Conservation (phyloP, 2,329 filamentous ascomycete species). For the Cordyceps tenuipes region DNA sequence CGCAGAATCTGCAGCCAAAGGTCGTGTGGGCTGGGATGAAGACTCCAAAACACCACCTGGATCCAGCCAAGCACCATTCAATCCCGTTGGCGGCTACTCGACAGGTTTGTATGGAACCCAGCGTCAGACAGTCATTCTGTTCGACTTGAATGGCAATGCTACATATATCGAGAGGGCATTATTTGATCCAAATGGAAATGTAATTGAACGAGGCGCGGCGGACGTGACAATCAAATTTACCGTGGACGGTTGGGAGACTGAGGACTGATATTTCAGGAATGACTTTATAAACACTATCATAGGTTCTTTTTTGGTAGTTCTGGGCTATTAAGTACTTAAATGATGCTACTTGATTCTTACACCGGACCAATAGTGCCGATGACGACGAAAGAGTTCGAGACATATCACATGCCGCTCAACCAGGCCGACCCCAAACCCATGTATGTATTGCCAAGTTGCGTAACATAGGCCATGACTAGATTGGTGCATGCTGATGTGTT, state of each 20-base stretch:
- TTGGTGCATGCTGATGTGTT: not conserved
- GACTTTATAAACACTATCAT: not conserved
- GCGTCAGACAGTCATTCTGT: constrained; percentile 52
- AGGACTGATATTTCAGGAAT: constrained; percentile 6
- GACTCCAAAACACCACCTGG: constrained; percentile 19
- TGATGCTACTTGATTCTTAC: no score
- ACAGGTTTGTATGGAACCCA: constrained; percentile 58
- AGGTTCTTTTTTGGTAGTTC: no score
- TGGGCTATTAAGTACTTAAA: no score
- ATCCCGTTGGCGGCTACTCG: constrained; percentile 36
- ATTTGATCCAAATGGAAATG: constrained; percentile 50
- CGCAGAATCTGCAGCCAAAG: not conserved
- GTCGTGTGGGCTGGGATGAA: not conserved
- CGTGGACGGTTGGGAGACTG: constrained; percentile 43
- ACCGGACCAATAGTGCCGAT: no score
- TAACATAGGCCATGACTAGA: no score
- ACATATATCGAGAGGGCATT: constrained; percentile 51
- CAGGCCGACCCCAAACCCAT: no score
- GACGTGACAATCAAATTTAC: constrained; percentile 49
- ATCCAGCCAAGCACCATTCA: constrained; percentile 14
- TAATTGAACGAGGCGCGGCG: constrained; percentile 43
- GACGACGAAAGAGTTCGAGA: no score
- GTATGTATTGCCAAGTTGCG: no score
- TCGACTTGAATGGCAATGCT: constrained; percentile 56
- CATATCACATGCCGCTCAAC: no score